phyloP scores from a whole-genome alignment of 306 rosid species.

The Urtica urens region DNA sequence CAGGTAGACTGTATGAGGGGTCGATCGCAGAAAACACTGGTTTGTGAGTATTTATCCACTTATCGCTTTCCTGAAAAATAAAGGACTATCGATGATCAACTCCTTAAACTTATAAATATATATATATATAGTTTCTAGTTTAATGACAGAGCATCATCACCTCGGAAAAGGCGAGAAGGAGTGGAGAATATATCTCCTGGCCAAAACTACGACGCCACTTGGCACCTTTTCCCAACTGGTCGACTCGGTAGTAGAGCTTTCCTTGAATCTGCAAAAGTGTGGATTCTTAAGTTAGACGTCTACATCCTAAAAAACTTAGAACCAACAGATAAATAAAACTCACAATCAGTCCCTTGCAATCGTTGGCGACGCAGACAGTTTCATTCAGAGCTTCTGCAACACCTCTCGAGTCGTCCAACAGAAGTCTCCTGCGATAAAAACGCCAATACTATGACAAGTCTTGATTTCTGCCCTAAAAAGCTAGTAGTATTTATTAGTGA shows the following conservation, averaged over 20 bases:
- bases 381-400: slow-evolving; percentile 80
- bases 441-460: too few relatives aligned
- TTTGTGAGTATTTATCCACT: slow-evolving; percentile 32
- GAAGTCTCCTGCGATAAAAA: slow-evolving; percentile 79
- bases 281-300: too few relatives aligned
- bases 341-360: slow-evolving; percentile 74
- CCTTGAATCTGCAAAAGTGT: slow-evolving; percentile 74
- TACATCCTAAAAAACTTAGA: too few relatives aligned
- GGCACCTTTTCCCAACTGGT: slow-evolving; percentile 75
- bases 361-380: slow-evolving; percentile 52
- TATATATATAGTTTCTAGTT: too few relatives aligned
- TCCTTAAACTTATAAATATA: not conserved
- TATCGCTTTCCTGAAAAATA: slow-evolving; percentile 32
- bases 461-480: too few relatives aligned
- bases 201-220: slow-evolving; percentile 91
- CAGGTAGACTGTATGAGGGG: slow-evolving; percentile 34
- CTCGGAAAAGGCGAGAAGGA: slow-evolving; percentile 76
- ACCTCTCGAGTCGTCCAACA: slow-evolving; percentile 74
- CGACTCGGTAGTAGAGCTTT: slow-evolving; percentile 68
- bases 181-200: slow-evolving; percentile 84
- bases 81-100: slow-evolving; percentile 1
- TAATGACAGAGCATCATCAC: slow-evolving; percentile 36
- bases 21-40: slow-evolving; percentile 26
- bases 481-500: too few relatives aligned
- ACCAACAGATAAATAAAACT: slow-evolving; percentile 20